These are phyloP conservation scores for Neurospora sp. DNA, from an alignment of 495 filamentous ascomycete species.

Conservation along the genomic window DNA sequence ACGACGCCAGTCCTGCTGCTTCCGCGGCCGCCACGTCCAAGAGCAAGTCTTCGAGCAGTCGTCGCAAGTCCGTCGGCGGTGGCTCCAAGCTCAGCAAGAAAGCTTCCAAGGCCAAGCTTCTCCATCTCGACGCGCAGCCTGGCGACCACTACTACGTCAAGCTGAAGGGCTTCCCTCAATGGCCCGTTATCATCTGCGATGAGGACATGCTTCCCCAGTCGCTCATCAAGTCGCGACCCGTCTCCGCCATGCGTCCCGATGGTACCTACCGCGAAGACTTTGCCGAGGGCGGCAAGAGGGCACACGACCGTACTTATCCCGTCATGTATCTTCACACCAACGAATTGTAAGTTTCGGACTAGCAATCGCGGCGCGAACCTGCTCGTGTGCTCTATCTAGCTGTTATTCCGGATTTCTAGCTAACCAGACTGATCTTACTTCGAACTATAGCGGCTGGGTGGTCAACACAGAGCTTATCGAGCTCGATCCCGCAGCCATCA, in stretches of 20 bases:
- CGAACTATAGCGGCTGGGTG: conserved; percentile 62
- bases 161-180: conserved; percentile 81
- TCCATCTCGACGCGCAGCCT: conserved; percentile 67
- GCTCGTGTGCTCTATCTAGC: neutral
- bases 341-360: conserved; percentile 67
- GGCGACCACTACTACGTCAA: conserved; percentile 80
- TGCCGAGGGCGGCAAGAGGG: conserved; percentile 72
- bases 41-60: conserved; percentile 36
- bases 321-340: conserved; percentile 92
- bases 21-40: conserved; percentile 19
- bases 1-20: conserved; percentile 15
- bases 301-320: conserved; percentile 72
- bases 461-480: conserved; percentile 67
- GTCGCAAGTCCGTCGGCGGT: conserved; percentile 58
- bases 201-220: conserved; percentile 78
- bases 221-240: conserved; percentile 62
- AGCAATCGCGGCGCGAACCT: neutral
- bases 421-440: conserved; percentile 10
- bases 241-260: conserved; percentile 68
- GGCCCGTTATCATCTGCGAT: conserved; percentile 85
- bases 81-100: conserved; percentile 76
- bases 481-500: conserved; percentile 58
- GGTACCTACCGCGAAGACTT: conserved; percentile 78
- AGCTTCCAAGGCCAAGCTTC: conserved; percentile 60
- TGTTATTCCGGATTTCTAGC: neutral